Evolutionary conservation across 176 grass and related monocot species (phyloP), one percentile per base, ranked within the genome.

Genomic region (Rhynchospora pubera): DNA sequence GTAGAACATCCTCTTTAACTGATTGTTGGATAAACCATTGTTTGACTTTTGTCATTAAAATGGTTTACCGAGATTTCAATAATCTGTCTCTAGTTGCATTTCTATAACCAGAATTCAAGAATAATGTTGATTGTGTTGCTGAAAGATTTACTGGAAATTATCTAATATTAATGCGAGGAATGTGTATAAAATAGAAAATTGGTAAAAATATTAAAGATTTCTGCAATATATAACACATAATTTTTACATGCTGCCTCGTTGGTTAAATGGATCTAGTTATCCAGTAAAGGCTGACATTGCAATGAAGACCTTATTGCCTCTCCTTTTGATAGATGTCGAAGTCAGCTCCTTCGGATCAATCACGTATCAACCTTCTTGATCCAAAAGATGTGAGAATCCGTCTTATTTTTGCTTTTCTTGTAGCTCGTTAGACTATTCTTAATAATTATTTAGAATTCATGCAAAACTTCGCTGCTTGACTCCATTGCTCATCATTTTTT

Each of bases 341-440:
- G 81, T 98, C 96, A 77, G 90, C 96, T 83, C 83, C 96, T 87
- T 98, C 96, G 79, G 96, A 98, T 87, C 92, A 90, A 79, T 98
- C 92, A 84, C 89, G 92, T 52, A 98, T 98, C 60, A 98, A 98
- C 68, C 90, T 98, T 71, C 96, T 98, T 88, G 96, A 98, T 79
- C 82, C 92, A 82, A 95, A 93, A 91, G 96, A 98, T 84, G 92
- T 98, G 89, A 94, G 91, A 62, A 79, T 51, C 23, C 55, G 13
- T 55, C 48, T 76, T 14, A 51, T 52, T 23, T 52, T 76, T 5
- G 34, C 34, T 76, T 76, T 55, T 76, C 22, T 76, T 50, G 2
- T 26, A 30, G 11, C 14, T 53, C 28, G 30, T 76, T 30, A 74
- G 53, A 47, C 48, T 76, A 53, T 21, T 55, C 12, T 76, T 3